A percentile compares a stretch with the other conserved stretches of the same genome.
Evolutionary conservation across 2,329 filamentous ascomycete genomes (phyloP).

Genomic region (Ceratocystis lukuohia): DNA sequence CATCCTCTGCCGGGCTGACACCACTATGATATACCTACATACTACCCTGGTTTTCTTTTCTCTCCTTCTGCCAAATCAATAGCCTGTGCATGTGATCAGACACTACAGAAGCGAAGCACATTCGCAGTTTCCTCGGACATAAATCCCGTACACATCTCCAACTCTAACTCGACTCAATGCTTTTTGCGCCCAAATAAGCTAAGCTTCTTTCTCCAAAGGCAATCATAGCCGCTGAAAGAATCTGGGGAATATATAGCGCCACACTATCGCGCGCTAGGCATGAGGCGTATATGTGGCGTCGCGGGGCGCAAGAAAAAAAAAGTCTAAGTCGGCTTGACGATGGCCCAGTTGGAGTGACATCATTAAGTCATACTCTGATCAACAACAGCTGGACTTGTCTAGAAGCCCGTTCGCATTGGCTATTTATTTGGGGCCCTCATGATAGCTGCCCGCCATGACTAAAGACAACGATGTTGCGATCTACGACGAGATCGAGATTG

Average conservation of each 20-base stretch:
- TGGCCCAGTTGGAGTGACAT: too few species aligned
- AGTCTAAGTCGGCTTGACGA: background rate
- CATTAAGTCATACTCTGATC: too few species aligned
- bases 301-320: background rate
- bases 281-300: conserved; percentile 7
- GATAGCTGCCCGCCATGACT: background rate
- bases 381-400: too few species aligned
- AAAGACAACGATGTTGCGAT: conserved; percentile 56
- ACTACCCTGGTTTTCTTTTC: background rate
- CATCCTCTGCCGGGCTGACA: background rate
- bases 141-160: background rate
- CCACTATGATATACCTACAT: background rate
- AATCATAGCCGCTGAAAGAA: background rate
- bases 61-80: background rate
- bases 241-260: background rate
- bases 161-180: background rate
- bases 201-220: background rate
- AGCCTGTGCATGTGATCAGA: background rate
- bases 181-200: background rate
- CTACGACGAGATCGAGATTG: conserved; percentile 97
- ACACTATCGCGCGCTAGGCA: background rate
- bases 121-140: background rate
- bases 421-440: too few species aligned
- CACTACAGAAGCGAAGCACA: background rate
- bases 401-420: too few species aligned